Evolutionary conservation across 306 rosid species (phyloP), one percentile per base, ranked within the genome.

Genomic region (Fagus crenata): DNA sequence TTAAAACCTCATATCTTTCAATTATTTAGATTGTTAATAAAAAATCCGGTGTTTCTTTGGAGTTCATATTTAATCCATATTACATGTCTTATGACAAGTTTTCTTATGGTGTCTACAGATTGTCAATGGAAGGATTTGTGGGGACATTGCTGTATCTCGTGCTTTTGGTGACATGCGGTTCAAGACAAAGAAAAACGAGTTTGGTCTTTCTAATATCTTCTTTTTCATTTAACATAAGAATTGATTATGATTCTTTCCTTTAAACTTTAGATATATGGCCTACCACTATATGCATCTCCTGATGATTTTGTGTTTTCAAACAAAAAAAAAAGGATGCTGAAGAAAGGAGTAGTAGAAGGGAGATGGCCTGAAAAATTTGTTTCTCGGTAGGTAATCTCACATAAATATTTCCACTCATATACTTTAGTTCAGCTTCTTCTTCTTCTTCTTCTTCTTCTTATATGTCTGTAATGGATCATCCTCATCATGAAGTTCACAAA

Each of bases 141-240:
- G 99, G 77, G 99, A 95, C 79, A 95, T 95, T 82, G 93, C 99
- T 49, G 91, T 95, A 49, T 91, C 99, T 78, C 98, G 99, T 73
- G 98, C 99, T 58, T 95, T 95, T 80, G 99, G 99, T 65, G 99
- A 95, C 85, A 9, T 87, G 74, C 86, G 97, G 75, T 95, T 92
- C 89, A 95, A 95, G 88, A 89, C 98, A 53, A 95, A 89, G 93
- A 92, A 95, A 88, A 87, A 87, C 43, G 93, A 95, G 99, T 95
- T 81, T 18, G 67, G 84, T 75, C 80, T 78, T 73, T 85, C 59
- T 79, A 49, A 77, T 71, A 81, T 83, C 61, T 77, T 69, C 41
- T 64, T 68, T 72, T 73, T 28, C 67, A 80, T 81, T 79, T 42
- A 7, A 67, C 76, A 55, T 32, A 49, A 77, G 28, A 60, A 40